Base-by-base conservation (phyloP, 2,329 filamentous ascomycete species). In the Pseudocercospora fuligena region DNA sequence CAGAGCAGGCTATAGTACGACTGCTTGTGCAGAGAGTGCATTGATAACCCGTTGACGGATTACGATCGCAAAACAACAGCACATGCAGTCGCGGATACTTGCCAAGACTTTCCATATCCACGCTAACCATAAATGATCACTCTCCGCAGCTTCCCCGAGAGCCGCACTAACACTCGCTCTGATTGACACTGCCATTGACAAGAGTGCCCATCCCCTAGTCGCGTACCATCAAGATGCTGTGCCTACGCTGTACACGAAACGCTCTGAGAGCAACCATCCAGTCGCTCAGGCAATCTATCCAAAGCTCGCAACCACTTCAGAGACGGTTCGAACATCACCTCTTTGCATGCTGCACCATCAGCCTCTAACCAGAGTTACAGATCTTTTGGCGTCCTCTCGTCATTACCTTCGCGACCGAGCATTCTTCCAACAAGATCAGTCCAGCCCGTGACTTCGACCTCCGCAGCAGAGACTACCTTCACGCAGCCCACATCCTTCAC, bases 321-420 rank as follows among this genome's bases (percentile, higher is more conserved):
- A 65, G 27, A 25, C 49, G 66, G 66, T 67, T 63, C 12, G 31
- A 21, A 19, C 9, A n/a, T 16, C 33, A 21, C 33, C 23, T 8
- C 40, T n/a, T 27, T 19, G 36, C 3, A 51, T 11, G 5, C 21
- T 29, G 33, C 46, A 40, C 31, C 33, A 16, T 33, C 23, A 21
- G n/a, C 11, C 12, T 62, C 40, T 54, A 33, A 60, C 31, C 14
- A 21, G n/a, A 40, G 51, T 5, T 21, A 16, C 57, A 74, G 73
- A 67, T 66, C 67, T 5, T 68, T 73, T 63, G 66, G 66, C 64
- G 66, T 69, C 27, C 69, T 74, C 25, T 69, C 70, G 33, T 61
- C 64, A 21, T 61, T 67, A 4, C 68, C 66, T 14, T 63, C 66
- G 51, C 66, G 72, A 58, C 73, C 73, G 11, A 66, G 62, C 25